Base-by-base conservation (phyloP, 495 filamentous ascomycete genomes). In the Talaromyces liani region DNA sequence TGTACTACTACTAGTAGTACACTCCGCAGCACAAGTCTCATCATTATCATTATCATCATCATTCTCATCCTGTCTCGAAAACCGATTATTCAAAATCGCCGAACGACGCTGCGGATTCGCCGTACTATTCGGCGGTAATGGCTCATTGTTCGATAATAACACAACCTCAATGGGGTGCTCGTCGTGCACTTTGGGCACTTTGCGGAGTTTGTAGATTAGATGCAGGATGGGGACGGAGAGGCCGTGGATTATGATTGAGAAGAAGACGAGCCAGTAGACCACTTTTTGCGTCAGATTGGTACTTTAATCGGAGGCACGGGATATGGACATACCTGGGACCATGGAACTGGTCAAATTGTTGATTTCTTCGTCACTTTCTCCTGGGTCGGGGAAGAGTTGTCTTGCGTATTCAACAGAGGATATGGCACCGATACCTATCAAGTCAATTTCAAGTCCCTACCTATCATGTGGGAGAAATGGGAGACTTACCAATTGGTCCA, bases 231-330 rank as follows among this genome's bases (percentile, higher is more conserved):
- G 84, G 51, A 85, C 83, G 0, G 83, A 85, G 1, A 86, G 70
- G 45, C 83, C 82, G 66, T 87, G 83, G 0, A 85, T 74, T 22
- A 85, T 62, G 53, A 86, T 83, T 1, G 82, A 85, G 72, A 85
- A 82, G 24, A 85, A 71, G 12, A 85, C 83, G 5, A 87, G 78
- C 71, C 79, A 86, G 67, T 85, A 86, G 5, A 85, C 84, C 6
- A 84, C 80, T 72, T 39, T 27, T 65, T 31, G 47, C 12, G 16
- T 61, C 20, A 49, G 55, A 1, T 24, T 20, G 6, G 10, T 34
- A 5, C 9, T 20, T 16, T 6, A 25, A 39, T 34, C 5, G 0
- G 9, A 34, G 14, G 16, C 5, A 34, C 8, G 16, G 27, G 29
- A 27, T 34, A 36, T 39, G 34, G 14, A 20, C 66, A 62, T 62